phyloP scores from a whole-genome alignment of 176 grass and related monocot genomes.

The Typha latifolia region DNA sequence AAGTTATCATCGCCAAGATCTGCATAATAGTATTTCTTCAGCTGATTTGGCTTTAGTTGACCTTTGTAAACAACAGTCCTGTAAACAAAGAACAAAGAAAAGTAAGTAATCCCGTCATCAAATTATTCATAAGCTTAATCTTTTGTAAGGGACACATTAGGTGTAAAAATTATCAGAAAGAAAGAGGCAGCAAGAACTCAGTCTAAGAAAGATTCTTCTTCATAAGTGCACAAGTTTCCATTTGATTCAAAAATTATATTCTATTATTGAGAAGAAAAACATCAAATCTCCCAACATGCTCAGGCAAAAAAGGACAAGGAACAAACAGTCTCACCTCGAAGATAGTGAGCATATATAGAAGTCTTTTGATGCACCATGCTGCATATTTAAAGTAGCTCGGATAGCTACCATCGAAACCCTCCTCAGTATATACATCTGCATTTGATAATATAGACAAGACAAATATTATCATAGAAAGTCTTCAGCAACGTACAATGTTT shows the following conservation, averaged over 20 bases:
- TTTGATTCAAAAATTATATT: background rate
- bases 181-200: background rate
- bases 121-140: background rate
- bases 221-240: background rate
- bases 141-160: background rate
- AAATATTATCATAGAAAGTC: background rate
- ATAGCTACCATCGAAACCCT: conserved; percentile 68
- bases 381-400: conserved; percentile 46
- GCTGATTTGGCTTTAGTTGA: conserved; percentile 77
- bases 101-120: background rate
- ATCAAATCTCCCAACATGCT: background rate
- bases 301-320: background rate
- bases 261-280: background rate
- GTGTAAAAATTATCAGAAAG: background rate
- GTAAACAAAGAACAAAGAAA: conserved; percentile 28
- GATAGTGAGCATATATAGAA: conserved; percentile 98
- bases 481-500: too few species aligned
- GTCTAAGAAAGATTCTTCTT: background rate
- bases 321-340: conserved; percentile 56
- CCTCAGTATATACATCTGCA: conserved; percentile 75
- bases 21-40: conserved; percentile 87
- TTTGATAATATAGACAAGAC: conserved; percentile 11
- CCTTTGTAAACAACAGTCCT: conserved; percentile 98
- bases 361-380: conserved; percentile 50
- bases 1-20: conserved; percentile 92